Percentiles rank a stretch among this genome's conserved stretches.
phyloP scores from a whole-genome alignment of 2,329 filamentous ascomycete genomes.

The Fusarium duplospermum region DNA sequence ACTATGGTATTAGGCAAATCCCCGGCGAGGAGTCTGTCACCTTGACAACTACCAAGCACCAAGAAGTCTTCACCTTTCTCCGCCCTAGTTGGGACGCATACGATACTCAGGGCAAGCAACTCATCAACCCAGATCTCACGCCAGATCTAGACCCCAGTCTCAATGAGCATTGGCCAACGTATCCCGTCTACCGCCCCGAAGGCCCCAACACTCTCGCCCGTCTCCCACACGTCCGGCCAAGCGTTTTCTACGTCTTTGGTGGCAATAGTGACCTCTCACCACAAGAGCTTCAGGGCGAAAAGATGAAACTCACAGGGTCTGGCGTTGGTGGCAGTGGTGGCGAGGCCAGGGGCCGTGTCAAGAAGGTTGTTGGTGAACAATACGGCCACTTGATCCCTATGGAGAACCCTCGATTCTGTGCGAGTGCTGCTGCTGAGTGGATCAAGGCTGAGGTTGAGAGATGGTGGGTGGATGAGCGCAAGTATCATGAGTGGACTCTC shows the following conservation, averaged over 20 bases:
- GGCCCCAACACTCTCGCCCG: slow-evolving; percentile 65
- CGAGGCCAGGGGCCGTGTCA: slow-evolving; percentile 72
- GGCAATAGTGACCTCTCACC: slow-evolving; percentile 66
- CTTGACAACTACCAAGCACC: slow-evolving; percentile 84
- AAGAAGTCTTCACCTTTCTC: slow-evolving; percentile 80
- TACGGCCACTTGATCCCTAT: slow-evolving; percentile 86
- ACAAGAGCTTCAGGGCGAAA: slow-evolving; percentile 63
- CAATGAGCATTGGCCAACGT: slow-evolving; percentile 50
- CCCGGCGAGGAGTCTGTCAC: slow-evolving; percentile 67
- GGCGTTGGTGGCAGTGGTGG: slow-evolving; percentile 77
- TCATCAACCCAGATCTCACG: slow-evolving; percentile 55
- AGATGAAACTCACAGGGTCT: slow-evolving; percentile 72
- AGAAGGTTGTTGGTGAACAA: slow-evolving; percentile 70
- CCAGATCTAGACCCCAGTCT: slow-evolving; percentile 60
- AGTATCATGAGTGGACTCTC: slow-evolving; percentile 67
- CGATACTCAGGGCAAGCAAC: slow-evolving; percentile 49
- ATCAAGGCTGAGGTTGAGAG: slow-evolving; percentile 65
- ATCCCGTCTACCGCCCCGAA: slow-evolving; percentile 77
- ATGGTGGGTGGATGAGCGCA: slow-evolving; percentile 68
- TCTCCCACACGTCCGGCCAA: slow-evolving; percentile 71
- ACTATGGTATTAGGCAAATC: slow-evolving; percentile 79
- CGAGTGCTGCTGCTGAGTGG: slow-evolving; percentile 68
- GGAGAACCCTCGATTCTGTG: slow-evolving; percentile 77
- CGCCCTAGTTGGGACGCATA: slow-evolving; percentile 67
- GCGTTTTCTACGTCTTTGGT: slow-evolving; percentile 78